phyloP scores from a whole-genome alignment of 176 grass and related monocot genomes.

The Oryza brachyantha region DNA sequence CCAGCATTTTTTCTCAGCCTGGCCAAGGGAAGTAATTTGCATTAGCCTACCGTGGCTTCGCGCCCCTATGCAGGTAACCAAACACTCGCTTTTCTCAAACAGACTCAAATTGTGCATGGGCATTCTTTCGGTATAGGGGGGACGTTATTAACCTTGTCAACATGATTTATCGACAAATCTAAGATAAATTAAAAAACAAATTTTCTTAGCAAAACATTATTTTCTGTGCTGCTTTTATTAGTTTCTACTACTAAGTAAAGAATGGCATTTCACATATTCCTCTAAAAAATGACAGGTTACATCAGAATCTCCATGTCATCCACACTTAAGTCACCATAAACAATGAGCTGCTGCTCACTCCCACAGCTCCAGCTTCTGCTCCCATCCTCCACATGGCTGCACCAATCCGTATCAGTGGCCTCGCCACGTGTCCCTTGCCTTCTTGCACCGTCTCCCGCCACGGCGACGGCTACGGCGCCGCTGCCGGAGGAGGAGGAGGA shows the following conservation, averaged over 20 bases:
- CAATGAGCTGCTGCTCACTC: conserved; percentile 6
- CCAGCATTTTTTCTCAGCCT: too few species aligned
- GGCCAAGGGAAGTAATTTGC: too few species aligned
- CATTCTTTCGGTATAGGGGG: too few species aligned
- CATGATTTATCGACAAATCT: neutral
- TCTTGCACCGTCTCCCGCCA: neutral
- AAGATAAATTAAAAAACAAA: neutral
- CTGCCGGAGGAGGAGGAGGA: neutral
- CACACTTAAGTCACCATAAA: conserved; percentile 43
- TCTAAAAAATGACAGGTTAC: neutral
- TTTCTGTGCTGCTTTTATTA: neutral
- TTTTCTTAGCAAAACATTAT: neutral
- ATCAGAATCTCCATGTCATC: conserved; percentile 62
- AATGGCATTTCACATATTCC: neutral
- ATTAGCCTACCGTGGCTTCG: too few species aligned
- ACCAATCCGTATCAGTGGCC: neutral
- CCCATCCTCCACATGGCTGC: neutral
- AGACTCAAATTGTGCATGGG: too few species aligned
- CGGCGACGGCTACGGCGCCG: neutral
- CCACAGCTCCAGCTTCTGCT: neutral
- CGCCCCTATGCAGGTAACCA: too few species aligned
- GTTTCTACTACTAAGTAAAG: neutral
- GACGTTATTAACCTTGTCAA: too few species aligned
- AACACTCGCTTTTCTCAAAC: too few species aligned
- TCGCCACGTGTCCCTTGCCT: neutral